phyloP scores from a whole-genome alignment of 2,329 filamentous ascomycete species.

The Verticillium tricorpus region DNA sequence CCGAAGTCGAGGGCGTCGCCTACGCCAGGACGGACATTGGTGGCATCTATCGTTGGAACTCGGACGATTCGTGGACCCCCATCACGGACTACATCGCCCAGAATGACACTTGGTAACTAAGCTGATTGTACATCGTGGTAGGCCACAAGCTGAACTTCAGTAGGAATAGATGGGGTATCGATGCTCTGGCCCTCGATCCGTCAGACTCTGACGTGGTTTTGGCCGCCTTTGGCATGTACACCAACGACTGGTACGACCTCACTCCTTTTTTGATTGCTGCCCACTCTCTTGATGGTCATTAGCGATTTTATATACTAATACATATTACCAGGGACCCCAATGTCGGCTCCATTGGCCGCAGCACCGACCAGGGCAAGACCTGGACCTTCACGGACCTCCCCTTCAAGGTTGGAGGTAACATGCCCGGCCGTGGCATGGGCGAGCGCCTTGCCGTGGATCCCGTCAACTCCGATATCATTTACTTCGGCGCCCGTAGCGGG shows the following conservation, averaged over 20 bases:
- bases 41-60: conserved; percentile 50
- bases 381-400: conserved; percentile 45
- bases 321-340: conserved; percentile 40
- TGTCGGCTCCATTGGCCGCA: conserved; percentile 50
- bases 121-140: too few species aligned
- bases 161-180: conserved; percentile 53
- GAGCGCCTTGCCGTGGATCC: conserved; percentile 56
- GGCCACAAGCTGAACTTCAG: background rate
- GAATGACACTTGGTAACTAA: conserved; percentile 37
- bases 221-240: conserved; percentile 53
- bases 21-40: conserved; percentile 56
- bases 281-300: background rate
- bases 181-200: conserved; percentile 52
- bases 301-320: background rate
- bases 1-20: conserved; percentile 42
- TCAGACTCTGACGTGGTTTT: conserved; percentile 48
- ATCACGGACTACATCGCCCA: conserved; percentile 42
- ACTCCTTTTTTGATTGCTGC: background rate
- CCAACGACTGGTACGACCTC: conserved; percentile 42
- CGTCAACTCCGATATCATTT: conserved; percentile 50
- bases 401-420: conserved; percentile 59
- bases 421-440: conserved; percentile 56
- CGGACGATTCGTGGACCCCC: conserved; percentile 51
- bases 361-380: conserved; percentile 47
- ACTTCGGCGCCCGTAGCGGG: conserved; percentile 54